These are phyloP conservation scores for Suhomyces pyralidae DNA, from an alignment of 805 yeast genomes.

Conservation along the genomic window DNA sequence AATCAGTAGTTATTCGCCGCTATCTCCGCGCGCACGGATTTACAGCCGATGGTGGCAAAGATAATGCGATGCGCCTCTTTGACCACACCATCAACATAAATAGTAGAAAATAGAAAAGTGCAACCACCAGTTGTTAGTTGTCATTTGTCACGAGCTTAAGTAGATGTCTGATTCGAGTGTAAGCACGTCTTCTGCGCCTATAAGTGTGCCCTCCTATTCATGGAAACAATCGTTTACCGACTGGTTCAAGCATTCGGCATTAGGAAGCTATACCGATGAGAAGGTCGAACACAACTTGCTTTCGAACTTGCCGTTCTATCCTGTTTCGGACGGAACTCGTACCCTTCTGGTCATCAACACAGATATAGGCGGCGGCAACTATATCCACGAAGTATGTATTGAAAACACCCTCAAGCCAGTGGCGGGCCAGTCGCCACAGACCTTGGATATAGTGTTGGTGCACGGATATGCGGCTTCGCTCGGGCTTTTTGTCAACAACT, in stretches of 20 bases:
- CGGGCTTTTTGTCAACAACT: slow-evolving; percentile 74
- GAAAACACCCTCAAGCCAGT: slow-evolving; percentile 44
- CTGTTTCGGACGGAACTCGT: slow-evolving; percentile 49
- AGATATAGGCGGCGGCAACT: slow-evolving; percentile 51
- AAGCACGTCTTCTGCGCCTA: neutral
- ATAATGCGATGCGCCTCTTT: neutral
- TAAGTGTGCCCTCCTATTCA: neutral
- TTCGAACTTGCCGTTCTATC: slow-evolving; percentile 57
- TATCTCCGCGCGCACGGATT: neutral
- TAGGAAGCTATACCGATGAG: slow-evolving; percentile 18
- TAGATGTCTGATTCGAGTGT: neutral
- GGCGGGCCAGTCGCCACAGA: neutral
- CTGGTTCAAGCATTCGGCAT: slow-evolving; percentile 29
- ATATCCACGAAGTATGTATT: slow-evolving; percentile 75
- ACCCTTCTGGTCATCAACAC: slow-evolving; percentile 50
- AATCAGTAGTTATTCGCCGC: too few relatives aligned
- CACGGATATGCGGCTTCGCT: slow-evolving; percentile 96
- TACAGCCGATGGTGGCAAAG: neutral
- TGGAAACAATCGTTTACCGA: slow-evolving; percentile 16
- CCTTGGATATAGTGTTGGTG: slow-evolving; percentile 62
- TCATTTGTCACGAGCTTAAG: too few relatives aligned
- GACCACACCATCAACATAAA: neutral
- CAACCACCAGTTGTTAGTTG: neutral
- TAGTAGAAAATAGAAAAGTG: neutral
- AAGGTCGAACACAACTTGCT: slow-evolving; percentile 44